These are phyloP conservation scores for Trametopsis cervina DNA, from an alignment of 768 basidiomycete species.

Conservation along the genomic window DNA sequence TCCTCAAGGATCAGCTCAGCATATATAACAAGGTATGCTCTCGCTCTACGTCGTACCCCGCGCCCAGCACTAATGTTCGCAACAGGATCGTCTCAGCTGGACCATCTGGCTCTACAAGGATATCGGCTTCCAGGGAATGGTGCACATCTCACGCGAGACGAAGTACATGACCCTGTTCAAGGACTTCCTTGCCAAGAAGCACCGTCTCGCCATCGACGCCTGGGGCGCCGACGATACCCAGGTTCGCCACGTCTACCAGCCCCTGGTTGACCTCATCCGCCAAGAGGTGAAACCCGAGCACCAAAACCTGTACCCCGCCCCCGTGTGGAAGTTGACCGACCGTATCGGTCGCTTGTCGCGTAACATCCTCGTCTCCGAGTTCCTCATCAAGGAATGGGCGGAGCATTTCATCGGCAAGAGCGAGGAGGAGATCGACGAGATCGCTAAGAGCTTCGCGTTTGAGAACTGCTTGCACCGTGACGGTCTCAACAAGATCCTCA, in stretches of 20 bases:
- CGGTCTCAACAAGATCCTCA: constrained; percentile 34
- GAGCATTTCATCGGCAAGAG: constrained; percentile 55
- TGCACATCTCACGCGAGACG: constrained; percentile 59
- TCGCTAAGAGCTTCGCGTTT: constrained; percentile 69
- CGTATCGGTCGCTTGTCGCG: constrained; percentile 54
- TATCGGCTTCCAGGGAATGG: constrained; percentile 83
- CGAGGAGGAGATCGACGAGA: constrained; percentile 53
- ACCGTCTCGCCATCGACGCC: constrained; percentile 68
- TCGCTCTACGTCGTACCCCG: too few species aligned
- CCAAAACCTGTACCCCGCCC: constrained; percentile 49
- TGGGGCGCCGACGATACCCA: constrained; percentile 67
- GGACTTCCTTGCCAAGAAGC: constrained; percentile 71
- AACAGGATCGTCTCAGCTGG: constrained; percentile 52
- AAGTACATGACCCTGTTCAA: constrained; percentile 67
- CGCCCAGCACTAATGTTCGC: background rate
- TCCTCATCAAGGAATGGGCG: constrained; percentile 67
- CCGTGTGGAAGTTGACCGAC: constrained; percentile 54
- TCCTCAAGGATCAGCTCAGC: constrained; percentile 67
- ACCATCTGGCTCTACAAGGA: constrained; percentile 88
- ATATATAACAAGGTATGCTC: constrained; percentile 54
- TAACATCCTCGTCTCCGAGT: constrained; percentile 63
- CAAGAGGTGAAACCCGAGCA: constrained; percentile 41
- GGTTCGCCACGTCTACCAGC: constrained; percentile 56
- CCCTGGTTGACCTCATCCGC: constrained; percentile 56
- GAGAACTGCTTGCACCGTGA: constrained; percentile 63